Base-by-base conservation (phyloP, 2,329 filamentous ascomycete species). In the Colletotrichum sp. region DNA sequence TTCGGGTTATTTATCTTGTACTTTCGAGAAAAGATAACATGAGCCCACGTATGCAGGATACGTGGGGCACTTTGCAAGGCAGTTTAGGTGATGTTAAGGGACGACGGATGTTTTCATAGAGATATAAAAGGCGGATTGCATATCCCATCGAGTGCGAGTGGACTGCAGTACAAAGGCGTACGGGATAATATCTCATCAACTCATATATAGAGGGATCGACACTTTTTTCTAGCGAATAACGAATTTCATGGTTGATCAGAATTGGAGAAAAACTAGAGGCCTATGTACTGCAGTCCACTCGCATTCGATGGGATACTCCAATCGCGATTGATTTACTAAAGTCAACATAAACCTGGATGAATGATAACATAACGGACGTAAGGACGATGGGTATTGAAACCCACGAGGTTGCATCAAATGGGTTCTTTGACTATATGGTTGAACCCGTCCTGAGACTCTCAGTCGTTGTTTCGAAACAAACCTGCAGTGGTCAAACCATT, bases 1-100 rank as follows among this genome's bases (percentile, higher is more conserved):
- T 72, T 9, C 60, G 57, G 6, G 9, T 60, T 15, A 32, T 75
- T 13, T 72, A 75, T 8, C 24, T 75, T 6, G 57, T 70, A 5
- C 26, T 73, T 13, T 28, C 26, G 8, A 64, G 60, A 10, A 15
- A 16, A 6, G 12, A 26, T 18, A 16, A 21, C 10, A 16, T 13
- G 10, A 43, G 12, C 10, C 9, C 2, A 7, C 70, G 61, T 15
- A 72, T 72, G 48, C 30, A 58, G 16, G 43, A 60, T 4, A 21
- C 43, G 6, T 67, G 63, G 63, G 12, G 15, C 2, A 28, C 43
- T 1, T 16, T 67, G n/a, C 69, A 57, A 5, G 24, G 36, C 3
- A 58, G 30, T 21, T 43, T 71, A 13, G 34, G 8, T 30, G 28
- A 16, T 38, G 9, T n/a, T 2, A 16, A 32, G 15, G 67, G 5